Percentiles rank a stretch among this genome's conserved stretches.
Conservation (phyloP, 148 eudicot genomes). For the Heliosperma pusillum region DNA sequence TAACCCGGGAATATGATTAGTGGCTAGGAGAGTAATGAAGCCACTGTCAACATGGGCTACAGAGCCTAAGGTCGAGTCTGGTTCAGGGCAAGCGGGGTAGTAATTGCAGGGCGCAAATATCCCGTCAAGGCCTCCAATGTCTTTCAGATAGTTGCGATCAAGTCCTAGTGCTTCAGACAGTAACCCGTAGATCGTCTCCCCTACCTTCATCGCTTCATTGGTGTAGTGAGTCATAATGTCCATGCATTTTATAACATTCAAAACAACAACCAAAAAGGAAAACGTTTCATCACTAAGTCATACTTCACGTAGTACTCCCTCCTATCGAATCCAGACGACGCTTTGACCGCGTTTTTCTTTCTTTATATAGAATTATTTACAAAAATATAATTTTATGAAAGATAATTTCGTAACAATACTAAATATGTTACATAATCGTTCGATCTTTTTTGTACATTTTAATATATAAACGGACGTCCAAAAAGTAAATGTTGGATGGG, state of each 20-base stretch:
- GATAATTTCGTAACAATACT: no score
- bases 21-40: slow-evolving; percentile 16
- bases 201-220: slow-evolving; percentile 1
- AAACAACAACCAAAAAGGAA: no score
- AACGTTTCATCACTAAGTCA: no score
- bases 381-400: no score
- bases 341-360: no score
- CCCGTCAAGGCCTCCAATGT: slow-evolving; percentile 9
- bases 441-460: no score
- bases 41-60: slow-evolving; percentile 19
- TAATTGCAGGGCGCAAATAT: slow-evolving; percentile 12
- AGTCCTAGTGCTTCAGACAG: not conserved
- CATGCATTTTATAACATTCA: not conserved
- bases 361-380: no score
- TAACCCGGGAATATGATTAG: slow-evolving; percentile 19
- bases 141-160: not conserved
- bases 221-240: not conserved
- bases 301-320: no score
- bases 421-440: no score
- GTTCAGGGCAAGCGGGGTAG: slow-evolving; percentile 21
- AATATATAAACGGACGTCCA: no score
- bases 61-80: slow-evolving; percentile 1
- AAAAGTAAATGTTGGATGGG: no score
- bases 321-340: no score
- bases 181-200: not conserved